Evolutionary conservation across 768 basidiomycete genomes (phyloP).

Genomic region (Leccinum uliginosum): DNA sequence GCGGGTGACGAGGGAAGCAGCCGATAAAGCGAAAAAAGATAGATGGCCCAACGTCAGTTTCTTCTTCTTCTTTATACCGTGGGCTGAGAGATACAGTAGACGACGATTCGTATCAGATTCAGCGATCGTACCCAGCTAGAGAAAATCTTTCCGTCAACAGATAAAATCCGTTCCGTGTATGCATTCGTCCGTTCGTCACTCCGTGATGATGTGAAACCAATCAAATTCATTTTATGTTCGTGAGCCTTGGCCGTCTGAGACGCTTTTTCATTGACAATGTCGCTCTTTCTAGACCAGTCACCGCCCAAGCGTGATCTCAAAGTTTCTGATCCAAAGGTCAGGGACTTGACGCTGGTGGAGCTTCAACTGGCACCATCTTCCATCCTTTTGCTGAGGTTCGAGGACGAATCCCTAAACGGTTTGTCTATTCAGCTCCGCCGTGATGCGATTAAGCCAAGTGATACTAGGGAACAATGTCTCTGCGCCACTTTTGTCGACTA

Average conservation of each 20-base stretch:
- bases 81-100: slow-evolving; percentile 43
- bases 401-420: slow-evolving; percentile 71
- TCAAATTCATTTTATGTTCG: slow-evolving; percentile 83
- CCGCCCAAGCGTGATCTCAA: slow-evolving; percentile 83
- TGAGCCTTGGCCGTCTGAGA: slow-evolving; percentile 10
- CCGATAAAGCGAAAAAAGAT: slow-evolving; percentile 53
- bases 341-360: slow-evolving; percentile 61
- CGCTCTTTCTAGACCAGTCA: slow-evolving; percentile 53
- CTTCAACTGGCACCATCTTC: slow-evolving; percentile 79
- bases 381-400: slow-evolving; percentile 70
- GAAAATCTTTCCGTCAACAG: slow-evolving; percentile 67
- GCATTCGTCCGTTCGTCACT: slow-evolving; percentile 75
- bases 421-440: background rate
- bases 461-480: slow-evolving; percentile 47
- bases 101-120: slow-evolving; percentile 78
- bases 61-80: background rate
- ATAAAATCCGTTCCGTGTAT: slow-evolving; percentile 80
- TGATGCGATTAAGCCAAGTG: background rate
- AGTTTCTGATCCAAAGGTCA: slow-evolving; percentile 71
- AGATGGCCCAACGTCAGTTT: slow-evolving; percentile 66
- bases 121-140: slow-evolving; percentile 79
- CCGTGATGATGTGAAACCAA: slow-evolving; percentile 68
- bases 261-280: background rate
- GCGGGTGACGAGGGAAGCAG: slow-evolving; percentile 58
- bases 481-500: slow-evolving; percentile 58